These are phyloP conservation scores for Elongisporangium prolatum DNA, from an alignment of 352 stramenopile species.

Conservation along the genomic window DNA sequence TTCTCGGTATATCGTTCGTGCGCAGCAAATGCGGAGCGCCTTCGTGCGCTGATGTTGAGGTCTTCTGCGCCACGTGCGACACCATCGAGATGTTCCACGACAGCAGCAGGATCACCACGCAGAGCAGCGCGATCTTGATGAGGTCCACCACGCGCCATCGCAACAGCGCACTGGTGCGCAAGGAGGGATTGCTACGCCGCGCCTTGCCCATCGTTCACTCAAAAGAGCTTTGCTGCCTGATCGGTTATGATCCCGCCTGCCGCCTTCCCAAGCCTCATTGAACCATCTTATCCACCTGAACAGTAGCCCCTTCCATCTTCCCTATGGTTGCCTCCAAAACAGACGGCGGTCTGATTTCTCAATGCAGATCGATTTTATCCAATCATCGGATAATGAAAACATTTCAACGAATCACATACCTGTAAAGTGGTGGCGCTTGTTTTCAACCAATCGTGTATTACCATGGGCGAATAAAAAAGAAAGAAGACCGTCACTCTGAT, in stretches of 20 bases:
- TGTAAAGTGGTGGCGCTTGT: background rate
- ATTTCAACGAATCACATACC: background rate
- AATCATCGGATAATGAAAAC: background rate
- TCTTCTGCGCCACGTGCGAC: slow-evolving; percentile 17
- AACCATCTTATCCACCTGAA: background rate
- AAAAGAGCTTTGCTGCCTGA: background rate
- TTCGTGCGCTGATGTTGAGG: background rate
- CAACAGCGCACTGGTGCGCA: background rate
- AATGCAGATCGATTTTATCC: slow-evolving; percentile 1
- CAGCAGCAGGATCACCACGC: slow-evolving; percentile 33
- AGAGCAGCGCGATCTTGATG: slow-evolving; percentile 19
- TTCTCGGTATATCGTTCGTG: background rate
- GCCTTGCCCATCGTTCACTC: slow-evolving; percentile 1
- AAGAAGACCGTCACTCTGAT: background rate
- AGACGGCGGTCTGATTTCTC: background rate
- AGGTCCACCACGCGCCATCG: slow-evolving; percentile 14
- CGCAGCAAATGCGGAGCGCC: slow-evolving; percentile 10
- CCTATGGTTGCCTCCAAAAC: background rate
- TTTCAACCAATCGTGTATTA: background rate
- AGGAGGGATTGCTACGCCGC: background rate
- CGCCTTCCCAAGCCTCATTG: background rate
- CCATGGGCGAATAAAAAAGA: no score
- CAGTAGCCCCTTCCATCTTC: background rate
- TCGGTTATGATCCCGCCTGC: background rate
- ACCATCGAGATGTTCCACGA: slow-evolving; percentile 57